A percentile compares a stretch with the other conserved stretches of the same genome.
These are phyloP conservation scores for Cladosporium sp. DNA, from an alignment of 2,329 filamentous ascomycete species.

Conservation along the genomic window DNA sequence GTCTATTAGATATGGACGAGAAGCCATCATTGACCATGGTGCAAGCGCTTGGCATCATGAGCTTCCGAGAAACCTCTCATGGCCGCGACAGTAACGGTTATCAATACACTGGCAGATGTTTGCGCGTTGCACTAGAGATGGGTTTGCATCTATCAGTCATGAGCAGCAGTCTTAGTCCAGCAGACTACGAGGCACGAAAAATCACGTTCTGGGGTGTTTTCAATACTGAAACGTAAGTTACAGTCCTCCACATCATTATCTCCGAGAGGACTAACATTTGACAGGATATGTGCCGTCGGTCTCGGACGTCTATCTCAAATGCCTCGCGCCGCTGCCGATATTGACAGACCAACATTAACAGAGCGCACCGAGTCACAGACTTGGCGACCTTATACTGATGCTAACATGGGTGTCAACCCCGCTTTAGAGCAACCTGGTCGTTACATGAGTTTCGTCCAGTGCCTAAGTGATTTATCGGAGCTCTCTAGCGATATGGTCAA, in stretches of 20 bases:
- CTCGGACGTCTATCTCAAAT: constrained; percentile 46
- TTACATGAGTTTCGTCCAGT: constrained; percentile 39
- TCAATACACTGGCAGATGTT: constrained; percentile 67
- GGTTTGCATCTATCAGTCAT: constrained; percentile 55
- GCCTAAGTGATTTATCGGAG: constrained; percentile 69
- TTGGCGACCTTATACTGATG: constrained; percentile 37
- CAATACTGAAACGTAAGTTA: constrained; percentile 44
- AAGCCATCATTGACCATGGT: constrained; percentile 65
- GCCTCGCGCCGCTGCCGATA: constrained; percentile 45
- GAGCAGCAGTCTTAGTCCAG: constrained; percentile 32
- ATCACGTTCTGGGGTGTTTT: constrained; percentile 53
- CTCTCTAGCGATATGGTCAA: constrained; percentile 68
- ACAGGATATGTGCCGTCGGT: constrained; percentile 42
- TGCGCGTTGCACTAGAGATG: constrained; percentile 68
- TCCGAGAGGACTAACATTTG: constrained; percentile 10
- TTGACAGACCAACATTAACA: constrained; percentile 41
- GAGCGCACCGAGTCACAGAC: constrained; percentile 28
- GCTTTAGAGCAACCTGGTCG: constrained; percentile 65
- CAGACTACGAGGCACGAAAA: constrained; percentile 46
- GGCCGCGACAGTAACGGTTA: constrained; percentile 70
- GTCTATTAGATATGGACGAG: constrained; percentile 55
- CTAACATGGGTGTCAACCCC: constrained; percentile 44
- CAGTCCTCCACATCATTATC: background rate
- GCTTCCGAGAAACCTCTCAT: constrained; percentile 64
- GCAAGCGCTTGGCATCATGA: constrained; percentile 73